Evolutionary conservation across 148 eudicot species (phyloP), one percentile per base, ranked within the genome.

Genomic region (Euryodendron excelsum): DNA sequence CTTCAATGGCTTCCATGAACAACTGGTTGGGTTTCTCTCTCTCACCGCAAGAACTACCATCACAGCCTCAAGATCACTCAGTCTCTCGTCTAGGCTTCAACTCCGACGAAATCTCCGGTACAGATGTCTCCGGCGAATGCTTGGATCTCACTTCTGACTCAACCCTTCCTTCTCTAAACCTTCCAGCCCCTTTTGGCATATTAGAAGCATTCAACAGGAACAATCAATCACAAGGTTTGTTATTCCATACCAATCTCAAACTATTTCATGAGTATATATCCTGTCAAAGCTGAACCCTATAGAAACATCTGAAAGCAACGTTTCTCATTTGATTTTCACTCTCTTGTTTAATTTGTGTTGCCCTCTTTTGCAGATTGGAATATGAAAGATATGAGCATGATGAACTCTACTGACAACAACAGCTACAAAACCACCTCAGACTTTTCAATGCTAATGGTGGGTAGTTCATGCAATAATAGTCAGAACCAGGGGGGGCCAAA

Each of bases 1-100:
- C 31, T 27, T 44, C 10, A 10, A 82, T 82, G 82, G 82, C 76
- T 70, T 79, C 81, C 68, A 84, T 80, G 74, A 86, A 83, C 73
- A 85, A 93, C 80, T 93, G 96, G 91, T 81, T 92, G 37, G 97
- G 97, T 5, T 92, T 90, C 58, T 92, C 97, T 59, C 89, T 92
- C n/a, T 90, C 94, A 15, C 86, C 94, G 28, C 94, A 92, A 82
- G 87, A 88, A 77, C 73, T 68, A 6, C 74, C 74, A 64, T 75
- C 83, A 12, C 83, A 72, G 58, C 58, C 78, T 28, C 72, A 61
- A n/a, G 60, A 74, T 64, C 82, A 30, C 37, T 61, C 83, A 37
- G 74, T 74, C n/a, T 77, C 80, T 59, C 69, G 79, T 37, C 45
- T 58, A n/a, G 84, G n/a, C n/a, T n/a, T n/a, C n/a, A n/a, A n/a